These are phyloP conservation scores for Rubia yunnanensis DNA, from an alignment of 257 asterid genomes.

Conservation along the genomic window DNA sequence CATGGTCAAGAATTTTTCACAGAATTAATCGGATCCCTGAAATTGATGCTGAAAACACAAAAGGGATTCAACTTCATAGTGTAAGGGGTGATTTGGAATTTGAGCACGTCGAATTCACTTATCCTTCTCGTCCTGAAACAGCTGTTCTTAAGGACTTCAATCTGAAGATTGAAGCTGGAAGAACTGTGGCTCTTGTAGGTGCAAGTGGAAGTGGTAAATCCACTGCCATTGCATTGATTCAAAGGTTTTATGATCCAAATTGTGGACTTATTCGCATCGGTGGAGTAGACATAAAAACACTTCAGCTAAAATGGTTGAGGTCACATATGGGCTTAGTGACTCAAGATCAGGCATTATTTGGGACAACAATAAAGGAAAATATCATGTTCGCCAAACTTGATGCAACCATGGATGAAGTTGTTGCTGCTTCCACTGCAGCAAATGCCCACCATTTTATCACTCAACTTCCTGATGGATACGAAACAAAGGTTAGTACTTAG, in stretches of 20 bases:
- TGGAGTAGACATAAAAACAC: slow-evolving; percentile 43
- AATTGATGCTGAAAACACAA: slow-evolving; percentile 39
- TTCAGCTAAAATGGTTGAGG: slow-evolving; percentile 72
- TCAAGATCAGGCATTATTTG: slow-evolving; percentile 77
- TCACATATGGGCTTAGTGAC: slow-evolving; percentile 75
- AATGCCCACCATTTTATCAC: slow-evolving; percentile 71
- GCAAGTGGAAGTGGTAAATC: slow-evolving; percentile 95
- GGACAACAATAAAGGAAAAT: slow-evolving; percentile 63
- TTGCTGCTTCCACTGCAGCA: slow-evolving; percentile 73
- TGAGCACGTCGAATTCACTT: slow-evolving; percentile 43
- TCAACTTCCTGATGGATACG: slow-evolving; percentile 76
- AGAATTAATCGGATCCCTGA: slow-evolving; percentile 61
- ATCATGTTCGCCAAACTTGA: slow-evolving; percentile 69
- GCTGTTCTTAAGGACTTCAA: slow-evolving; percentile 46
- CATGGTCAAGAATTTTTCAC: slow-evolving; percentile 54
- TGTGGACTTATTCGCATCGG: slow-evolving; percentile 47
- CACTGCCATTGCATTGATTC: slow-evolving; percentile 56
- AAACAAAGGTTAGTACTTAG: slow-evolving; percentile 69
- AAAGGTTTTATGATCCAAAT: slow-evolving; percentile 56
- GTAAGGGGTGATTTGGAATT: slow-evolving; percentile 59
- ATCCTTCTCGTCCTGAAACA: slow-evolving; percentile 61
- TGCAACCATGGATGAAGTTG: slow-evolving; percentile 61
- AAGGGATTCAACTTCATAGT: slow-evolving; percentile 33
- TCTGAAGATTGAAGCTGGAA: slow-evolving; percentile 63
- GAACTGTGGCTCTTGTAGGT: slow-evolving; percentile 75